Evolutionary conservation across 345 rosid genomes (phyloP), one percentile per base, ranked within the genome.

Genomic region (Cardamine resedifolia): DNA sequence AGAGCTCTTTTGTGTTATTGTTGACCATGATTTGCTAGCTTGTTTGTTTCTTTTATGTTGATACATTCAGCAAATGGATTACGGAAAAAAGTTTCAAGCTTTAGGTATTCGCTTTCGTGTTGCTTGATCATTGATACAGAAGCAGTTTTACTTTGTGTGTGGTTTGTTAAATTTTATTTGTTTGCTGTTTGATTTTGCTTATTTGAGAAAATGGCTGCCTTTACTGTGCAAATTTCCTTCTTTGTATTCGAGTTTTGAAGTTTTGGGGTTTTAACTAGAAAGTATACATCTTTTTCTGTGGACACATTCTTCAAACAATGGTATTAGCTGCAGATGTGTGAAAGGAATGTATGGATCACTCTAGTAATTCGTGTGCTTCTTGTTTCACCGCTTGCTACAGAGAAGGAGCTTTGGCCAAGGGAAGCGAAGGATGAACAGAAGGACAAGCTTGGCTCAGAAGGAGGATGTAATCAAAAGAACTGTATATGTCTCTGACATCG

Each of bases 401-500:
- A 92, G 84, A 85, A 90, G 85, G 82, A 88, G 63, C 69, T 85
- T 56, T 75, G 79, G 79, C 72, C 96, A 88, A 78, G 96, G 90
- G 63, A 87, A 83, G 82, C 71, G 90, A 78, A 90, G 90, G 83
- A 72, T 84, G 83, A 96, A 96, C 75, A 76, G 69, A 66, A 87
- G 98, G 76, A 90, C 96, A 45, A 85, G 90, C 72, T 71, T 83
- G 81, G 98, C 99, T 24, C 99, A 96, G 81, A 91, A 83, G 52
- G 94, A 92, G 4, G 99, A 92, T 62, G 84, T 91, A 11, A 96
- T 96, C 68, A 84, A 82, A 86, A 78, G 81, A 78, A 78, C 81
- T 60, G 81, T 78, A 11, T 78, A 78, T 61, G 81, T 78, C 69
- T 66, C 81, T 2, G 81, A 78, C 28, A 67, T 78, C 8, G 81